Base-by-base conservation (phyloP, 129 eudicot genomes). In the Apium graveolens region DNA sequence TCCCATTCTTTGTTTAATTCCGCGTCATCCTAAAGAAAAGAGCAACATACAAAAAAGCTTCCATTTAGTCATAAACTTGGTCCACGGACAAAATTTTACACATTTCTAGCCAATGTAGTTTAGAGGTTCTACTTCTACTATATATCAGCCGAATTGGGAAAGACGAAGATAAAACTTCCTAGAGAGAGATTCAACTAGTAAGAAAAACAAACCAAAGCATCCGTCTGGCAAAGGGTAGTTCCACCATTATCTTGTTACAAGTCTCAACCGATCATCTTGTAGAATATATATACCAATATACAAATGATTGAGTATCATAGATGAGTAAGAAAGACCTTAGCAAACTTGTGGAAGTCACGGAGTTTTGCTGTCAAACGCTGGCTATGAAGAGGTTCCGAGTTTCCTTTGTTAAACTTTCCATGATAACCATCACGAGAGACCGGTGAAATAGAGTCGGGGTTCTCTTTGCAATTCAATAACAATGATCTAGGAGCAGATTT, bases 341-440 rank as follows among this genome's bases (percentile, higher is more conserved):
- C 99, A 85, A 78, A 87, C 80, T 87, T 92, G 81, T 92, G 93
- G 77, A 92, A 92, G 86, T 96, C 99, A 18, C 99, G 99, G 53
- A 96, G 88, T 88, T 89, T 96, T 74, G 97, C 79, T 78, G 96
- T 92, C 86, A 96, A 78, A 38, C 91, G 83, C 85, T 87, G 82
- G 86, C 89, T 85, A 81, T 85, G 90, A 31, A 83, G 86, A 32
- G 96, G 88, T 76, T 94, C 98, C 18, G 88, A 83, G 75, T 85
- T 87, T 76, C 95, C 92, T 78, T 83, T 96, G 81, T 76, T 79
- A 41, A 70, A 78, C 88, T 89, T 96, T 57, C 97, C 96, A 73
- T 83, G 97, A 84, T 89, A 91, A 69, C 86, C 82, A 76, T 92
- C 97, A 49, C 93, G 88, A 70, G 91, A 86, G 66, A 75, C 80